Percentiles rank a stretch among this genome's conserved stretches.
Evolutionary conservation across 2,329 filamentous ascomycete species (phyloP).

Genomic region (Nigrospora sphaerica): DNA sequence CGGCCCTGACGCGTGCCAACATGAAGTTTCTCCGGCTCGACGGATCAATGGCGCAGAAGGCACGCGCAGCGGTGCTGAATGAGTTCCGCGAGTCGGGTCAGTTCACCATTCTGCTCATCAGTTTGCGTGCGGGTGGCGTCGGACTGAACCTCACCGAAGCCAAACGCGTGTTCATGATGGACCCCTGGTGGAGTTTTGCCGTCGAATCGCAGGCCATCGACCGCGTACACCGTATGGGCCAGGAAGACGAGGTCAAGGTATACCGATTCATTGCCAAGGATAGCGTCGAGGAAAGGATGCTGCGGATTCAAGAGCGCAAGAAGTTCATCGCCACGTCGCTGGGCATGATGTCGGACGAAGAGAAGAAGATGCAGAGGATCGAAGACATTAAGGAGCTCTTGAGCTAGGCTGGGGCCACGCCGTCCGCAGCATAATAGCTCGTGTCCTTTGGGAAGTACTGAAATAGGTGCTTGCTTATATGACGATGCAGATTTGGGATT

Average conservation of each 20-base stretch:
- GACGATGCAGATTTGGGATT: too few relatives aligned
- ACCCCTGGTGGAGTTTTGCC: slow-evolving; percentile 98
- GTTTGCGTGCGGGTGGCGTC: slow-evolving; percentile 83
- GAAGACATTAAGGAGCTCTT: slow-evolving; percentile 92
- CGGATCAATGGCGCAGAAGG: slow-evolving; percentile 81
- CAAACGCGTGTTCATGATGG: slow-evolving; percentile 95
- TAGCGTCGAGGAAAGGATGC: slow-evolving; percentile 93
- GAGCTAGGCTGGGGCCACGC: slow-evolving; percentile 33
- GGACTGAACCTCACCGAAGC: slow-evolving; percentile 89
- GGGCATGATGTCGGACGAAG: slow-evolving; percentile 91
- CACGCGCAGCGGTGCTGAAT: slow-evolving; percentile 68
- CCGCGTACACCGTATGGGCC: slow-evolving; percentile 94
- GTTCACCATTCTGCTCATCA: slow-evolving; percentile 73
- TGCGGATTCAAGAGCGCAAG: slow-evolving; percentile 89
- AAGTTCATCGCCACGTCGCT: slow-evolving; percentile 93
- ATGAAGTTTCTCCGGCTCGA: slow-evolving; percentile 85
- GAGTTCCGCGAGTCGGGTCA: slow-evolving; percentile 59
- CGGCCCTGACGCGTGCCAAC: slow-evolving; percentile 63
- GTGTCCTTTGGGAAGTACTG: too few relatives aligned
- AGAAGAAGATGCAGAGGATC: slow-evolving; percentile 82
- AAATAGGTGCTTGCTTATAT: too few relatives aligned
- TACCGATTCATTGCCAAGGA: slow-evolving; percentile 82
- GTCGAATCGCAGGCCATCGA: slow-evolving; percentile 97
- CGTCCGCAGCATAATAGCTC: too few relatives aligned
- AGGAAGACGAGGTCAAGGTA: slow-evolving; percentile 78